Conservation (phyloP, 2,329 filamentous ascomycete species). For the Neonectria hederae region DNA sequence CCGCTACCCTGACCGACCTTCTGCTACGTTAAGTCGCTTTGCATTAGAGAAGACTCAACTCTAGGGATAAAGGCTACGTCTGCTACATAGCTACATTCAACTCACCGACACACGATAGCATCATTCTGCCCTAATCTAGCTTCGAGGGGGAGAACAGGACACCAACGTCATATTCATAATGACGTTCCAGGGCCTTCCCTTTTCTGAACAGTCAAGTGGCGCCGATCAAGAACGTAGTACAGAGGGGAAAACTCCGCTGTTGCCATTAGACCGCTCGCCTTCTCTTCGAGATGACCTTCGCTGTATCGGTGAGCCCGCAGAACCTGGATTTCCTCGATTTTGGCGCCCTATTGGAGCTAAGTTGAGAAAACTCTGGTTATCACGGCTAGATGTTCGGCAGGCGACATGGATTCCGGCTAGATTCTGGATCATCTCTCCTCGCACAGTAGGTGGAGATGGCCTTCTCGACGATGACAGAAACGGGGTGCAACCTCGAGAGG, state of each 20-base stretch:
- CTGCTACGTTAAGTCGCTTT: constrained; percentile 5
- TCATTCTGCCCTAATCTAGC: neutral
- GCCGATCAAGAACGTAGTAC: neutral
- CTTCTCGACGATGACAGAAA: neutral
- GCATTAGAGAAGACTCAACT: constrained; percentile 11
- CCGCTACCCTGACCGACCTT: neutral
- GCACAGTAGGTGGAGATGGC: neutral
- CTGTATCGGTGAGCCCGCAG: neutral
- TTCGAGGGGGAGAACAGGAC: neutral
- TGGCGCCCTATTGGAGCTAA: neutral
- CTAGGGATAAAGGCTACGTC: neutral
- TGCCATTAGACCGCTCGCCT: neutral
- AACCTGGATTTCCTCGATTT: neutral
- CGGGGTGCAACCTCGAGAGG: neutral
- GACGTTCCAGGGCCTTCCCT: neutral
- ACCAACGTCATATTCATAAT: neutral
- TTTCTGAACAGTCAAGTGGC: neutral
- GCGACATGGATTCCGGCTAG: constrained; percentile 7
- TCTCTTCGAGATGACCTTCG: neutral
- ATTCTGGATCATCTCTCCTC: constrained; percentile 6
- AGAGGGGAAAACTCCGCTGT: neutral
- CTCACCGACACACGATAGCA: neutral
- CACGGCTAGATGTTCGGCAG: neutral
- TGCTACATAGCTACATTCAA: neutral
- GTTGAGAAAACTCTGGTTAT: neutral